These are phyloP conservation scores for Peronospora belbahrii DNA, from an alignment of 352 stramenopile species.

Conservation along the genomic window DNA sequence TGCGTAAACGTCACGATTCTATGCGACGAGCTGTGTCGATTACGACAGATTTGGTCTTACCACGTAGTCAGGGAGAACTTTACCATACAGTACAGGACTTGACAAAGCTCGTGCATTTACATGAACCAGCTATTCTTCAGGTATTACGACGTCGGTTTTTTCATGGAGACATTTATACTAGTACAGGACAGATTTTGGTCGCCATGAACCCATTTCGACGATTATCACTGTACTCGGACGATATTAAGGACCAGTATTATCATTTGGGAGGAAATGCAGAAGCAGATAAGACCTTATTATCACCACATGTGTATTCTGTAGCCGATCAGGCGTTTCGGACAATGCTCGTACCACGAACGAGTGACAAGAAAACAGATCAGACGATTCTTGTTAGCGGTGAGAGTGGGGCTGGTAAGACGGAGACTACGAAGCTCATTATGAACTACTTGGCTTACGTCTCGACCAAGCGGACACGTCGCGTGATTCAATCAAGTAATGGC, in stretches of 20 bases:
- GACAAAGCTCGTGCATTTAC: conserved; percentile 86
- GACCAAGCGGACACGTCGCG: conserved; percentile 26
- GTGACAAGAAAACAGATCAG: conserved; percentile 69
- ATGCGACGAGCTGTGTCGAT: conserved; percentile 31
- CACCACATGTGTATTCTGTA: conserved; percentile 83
- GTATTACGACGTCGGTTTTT: conserved; percentile 76
- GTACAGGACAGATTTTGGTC: conserved; percentile 77
- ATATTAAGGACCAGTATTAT: conserved; percentile 67
- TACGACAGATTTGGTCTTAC: conserved; percentile 39
- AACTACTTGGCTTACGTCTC: conserved; percentile 90
- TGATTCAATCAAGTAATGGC: conserved; percentile 18
- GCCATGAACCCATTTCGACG: conserved; percentile 79
- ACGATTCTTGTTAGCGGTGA: conserved; percentile 95
- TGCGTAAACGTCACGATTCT: conserved; percentile 41
- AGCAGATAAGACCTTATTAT: conserved; percentile 38
- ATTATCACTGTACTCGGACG: conserved; percentile 63
- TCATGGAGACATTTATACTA: conserved; percentile 86
- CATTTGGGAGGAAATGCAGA: conserved; percentile 43
- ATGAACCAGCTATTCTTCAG: conserved; percentile 88
- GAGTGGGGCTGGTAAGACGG: conserved; percentile 92
- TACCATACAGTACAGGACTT: conserved; percentile 81
- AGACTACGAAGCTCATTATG: conserved; percentile 97
- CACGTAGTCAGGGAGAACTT: conserved; percentile 44
- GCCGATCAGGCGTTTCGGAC: conserved; percentile 81
- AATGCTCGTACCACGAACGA: conserved; percentile 49